These are phyloP conservation scores for Dendrostoma leiphaemia DNA, from an alignment of 2,329 filamentous ascomycete genomes.

Conservation along the genomic window DNA sequence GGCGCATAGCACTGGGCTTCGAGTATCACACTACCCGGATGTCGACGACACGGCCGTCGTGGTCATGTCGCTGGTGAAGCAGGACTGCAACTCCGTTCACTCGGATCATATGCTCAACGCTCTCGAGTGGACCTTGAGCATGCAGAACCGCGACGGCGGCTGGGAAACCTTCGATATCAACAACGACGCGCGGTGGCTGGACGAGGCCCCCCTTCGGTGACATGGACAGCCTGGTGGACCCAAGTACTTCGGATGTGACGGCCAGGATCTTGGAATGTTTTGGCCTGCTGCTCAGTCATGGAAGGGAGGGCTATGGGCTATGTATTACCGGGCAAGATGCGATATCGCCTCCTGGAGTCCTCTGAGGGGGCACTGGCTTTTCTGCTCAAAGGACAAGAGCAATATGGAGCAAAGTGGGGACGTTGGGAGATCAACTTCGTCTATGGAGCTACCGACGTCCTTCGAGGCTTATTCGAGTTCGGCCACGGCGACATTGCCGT, in stretches of 20 bases:
- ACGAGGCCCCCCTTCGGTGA: slow-evolving; percentile 36
- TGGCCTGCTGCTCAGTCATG: background rate
- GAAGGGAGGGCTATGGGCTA: no score
- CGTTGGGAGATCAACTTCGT: slow-evolving; percentile 5
- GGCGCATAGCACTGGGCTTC: slow-evolving; percentile 32
- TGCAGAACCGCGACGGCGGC: slow-evolving; percentile 35
- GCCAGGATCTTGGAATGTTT: slow-evolving; percentile 22
- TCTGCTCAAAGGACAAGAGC: background rate
- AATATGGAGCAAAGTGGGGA: slow-evolving; percentile 1
- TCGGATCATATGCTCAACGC: background rate
- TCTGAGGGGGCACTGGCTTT: background rate
- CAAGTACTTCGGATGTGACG: slow-evolving; percentile 31
- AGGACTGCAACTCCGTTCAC: slow-evolving; percentile 16
- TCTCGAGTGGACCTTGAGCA: slow-evolving; percentile 30
- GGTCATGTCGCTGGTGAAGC: slow-evolving; percentile 27
- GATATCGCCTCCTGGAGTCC: background rate
- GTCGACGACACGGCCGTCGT: slow-evolving; percentile 32
- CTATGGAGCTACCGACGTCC: slow-evolving; percentile 2
- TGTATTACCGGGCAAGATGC: no score
- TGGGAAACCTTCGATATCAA: slow-evolving; percentile 33
- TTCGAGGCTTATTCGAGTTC: no score
- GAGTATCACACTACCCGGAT: slow-evolving; percentile 33
- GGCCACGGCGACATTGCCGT: no score
- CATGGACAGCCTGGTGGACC: slow-evolving; percentile 33
- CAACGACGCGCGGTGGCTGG: slow-evolving; percentile 31